Evolutionary conservation across 306 rosid genomes (phyloP).

Genomic region (Oxytropis ochrocephala): DNA sequence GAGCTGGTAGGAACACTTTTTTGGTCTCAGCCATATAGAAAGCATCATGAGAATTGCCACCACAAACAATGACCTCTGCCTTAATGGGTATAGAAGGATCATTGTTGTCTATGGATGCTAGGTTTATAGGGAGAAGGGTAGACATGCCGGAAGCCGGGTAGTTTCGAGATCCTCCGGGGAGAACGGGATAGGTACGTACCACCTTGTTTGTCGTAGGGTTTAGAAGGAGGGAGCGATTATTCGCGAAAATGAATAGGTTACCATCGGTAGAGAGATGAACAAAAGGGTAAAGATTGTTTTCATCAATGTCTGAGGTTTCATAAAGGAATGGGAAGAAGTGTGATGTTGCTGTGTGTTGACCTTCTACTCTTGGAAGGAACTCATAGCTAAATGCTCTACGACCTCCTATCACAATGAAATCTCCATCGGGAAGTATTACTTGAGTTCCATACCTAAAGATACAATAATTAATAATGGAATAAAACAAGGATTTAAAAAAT

Average conservation of each 20-base stretch:
- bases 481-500: too few relatives aligned
- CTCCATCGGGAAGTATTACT: slow-evolving; percentile 39
- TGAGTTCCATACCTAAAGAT: slow-evolving; percentile 64
- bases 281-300: slow-evolving; percentile 89
- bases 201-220: slow-evolving; percentile 33
- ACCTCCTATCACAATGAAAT: slow-evolving; percentile 64
- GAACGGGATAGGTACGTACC: slow-evolving; percentile 41
- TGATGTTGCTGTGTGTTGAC: neutral
- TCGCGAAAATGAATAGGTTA: slow-evolving; percentile 66
- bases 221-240: slow-evolving; percentile 68
- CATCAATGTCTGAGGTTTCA: slow-evolving; percentile 72
- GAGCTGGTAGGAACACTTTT: slow-evolving; percentile 31
- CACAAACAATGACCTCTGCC: slow-evolving; percentile 68
- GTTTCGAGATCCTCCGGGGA: slow-evolving; percentile 67
- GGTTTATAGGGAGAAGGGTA: slow-evolving; percentile 54
- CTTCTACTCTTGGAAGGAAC: slow-evolving; percentile 45
- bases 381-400: slow-evolving; percentile 60
- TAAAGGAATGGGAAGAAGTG: slow-evolving; percentile 47
- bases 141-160: slow-evolving; percentile 91
- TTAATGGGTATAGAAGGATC: neutral
- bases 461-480: neutral
- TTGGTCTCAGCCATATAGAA: slow-evolving; percentile 32
- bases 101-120: neutral
- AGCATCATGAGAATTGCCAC: slow-evolving; percentile 53
- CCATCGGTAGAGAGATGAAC: slow-evolving; percentile 61